Percentiles rank a stretch among this genome's conserved stretches.
phyloP scores from a whole-genome alignment of 306 rosid species.

The Chamaecrista fasciculata region DNA sequence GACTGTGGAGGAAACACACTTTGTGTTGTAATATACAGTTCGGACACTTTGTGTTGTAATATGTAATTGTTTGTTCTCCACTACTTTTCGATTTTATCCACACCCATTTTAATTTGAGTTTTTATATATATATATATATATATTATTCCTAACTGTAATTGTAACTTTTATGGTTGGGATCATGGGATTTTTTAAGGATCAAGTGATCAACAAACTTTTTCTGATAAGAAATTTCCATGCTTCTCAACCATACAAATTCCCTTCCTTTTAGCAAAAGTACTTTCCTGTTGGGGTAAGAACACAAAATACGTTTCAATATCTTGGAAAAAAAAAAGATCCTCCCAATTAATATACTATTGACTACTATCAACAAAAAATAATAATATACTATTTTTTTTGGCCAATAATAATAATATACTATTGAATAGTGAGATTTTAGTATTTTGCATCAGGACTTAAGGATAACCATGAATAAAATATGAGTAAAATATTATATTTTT shows the following conservation, averaged over 20 bases:
- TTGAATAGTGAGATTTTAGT: no score
- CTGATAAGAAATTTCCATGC: background rate
- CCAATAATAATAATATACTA: no score
- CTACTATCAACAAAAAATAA: no score
- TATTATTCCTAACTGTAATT: background rate
- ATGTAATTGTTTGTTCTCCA: no score
- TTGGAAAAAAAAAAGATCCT: background rate
- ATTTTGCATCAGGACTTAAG: no score
- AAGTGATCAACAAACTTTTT: background rate
- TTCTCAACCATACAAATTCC: constrained; percentile 9
- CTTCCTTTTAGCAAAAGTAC: background rate
- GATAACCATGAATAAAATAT: no score
- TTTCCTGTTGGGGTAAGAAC: background rate
- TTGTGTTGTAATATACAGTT: no score
- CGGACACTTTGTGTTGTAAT: no score
- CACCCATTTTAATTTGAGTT: background rate
- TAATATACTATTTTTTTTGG: no score
- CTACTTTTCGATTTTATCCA: background rate
- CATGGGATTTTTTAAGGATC: background rate
- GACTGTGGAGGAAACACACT: no score
- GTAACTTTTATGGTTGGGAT: constrained; percentile 18
- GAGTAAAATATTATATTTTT: no score
- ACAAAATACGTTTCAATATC: background rate
- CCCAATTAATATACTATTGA: background rate
- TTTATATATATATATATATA: no score